A percentile compares a stretch with the other conserved stretches of the same genome.
Conservation (phyloP, 306 rosid genomes). For the Cucurbita maxima region DNA sequence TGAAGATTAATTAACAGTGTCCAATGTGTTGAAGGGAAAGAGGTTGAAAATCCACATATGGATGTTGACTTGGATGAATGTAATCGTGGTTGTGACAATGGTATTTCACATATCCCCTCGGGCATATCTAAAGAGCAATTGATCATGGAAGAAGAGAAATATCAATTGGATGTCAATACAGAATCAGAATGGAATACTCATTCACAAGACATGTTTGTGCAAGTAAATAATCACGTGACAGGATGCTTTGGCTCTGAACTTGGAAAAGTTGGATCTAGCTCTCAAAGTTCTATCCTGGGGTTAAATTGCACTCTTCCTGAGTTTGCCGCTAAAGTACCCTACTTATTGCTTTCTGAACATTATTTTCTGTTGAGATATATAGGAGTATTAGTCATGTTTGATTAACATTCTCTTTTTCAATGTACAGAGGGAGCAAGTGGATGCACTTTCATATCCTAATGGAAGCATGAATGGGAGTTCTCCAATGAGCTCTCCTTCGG, state of each 20-base stretch:
- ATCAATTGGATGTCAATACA: slow-evolving; percentile 12
- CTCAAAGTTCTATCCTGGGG: slow-evolving; percentile 18
- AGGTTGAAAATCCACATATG: slow-evolving; percentile 22
- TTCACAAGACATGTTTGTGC: slow-evolving; percentile 14
- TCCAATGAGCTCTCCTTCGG: slow-evolving; percentile 46
- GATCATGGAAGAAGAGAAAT: slow-evolving; percentile 15
- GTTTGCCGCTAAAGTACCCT: slow-evolving; percentile 40
- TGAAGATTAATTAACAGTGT: slow-evolving; percentile 14
- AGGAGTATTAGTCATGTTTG: neutral
- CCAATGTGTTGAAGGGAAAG: slow-evolving; percentile 21
- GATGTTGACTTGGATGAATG: slow-evolving; percentile 25
- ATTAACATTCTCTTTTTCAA: neutral
- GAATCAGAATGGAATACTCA: slow-evolving; percentile 17
- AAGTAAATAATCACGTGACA: slow-evolving; percentile 14
- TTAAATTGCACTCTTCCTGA: slow-evolving; percentile 27
- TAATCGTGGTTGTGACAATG: slow-evolving; percentile 19
- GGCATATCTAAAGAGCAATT: slow-evolving; percentile 19
- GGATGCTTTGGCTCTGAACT: slow-evolving; percentile 8
- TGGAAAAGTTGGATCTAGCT: slow-evolving; percentile 20
- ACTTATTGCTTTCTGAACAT: slow-evolving; percentile 7
- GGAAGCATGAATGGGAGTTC: slow-evolving; percentile 32
- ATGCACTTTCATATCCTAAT: slow-evolving; percentile 35
- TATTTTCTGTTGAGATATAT: slow-evolving; percentile 2
- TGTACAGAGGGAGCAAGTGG: slow-evolving; percentile 43
- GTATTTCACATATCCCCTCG: slow-evolving; percentile 13